Evolutionary conservation across 1,284 basidiomycete species (phyloP), one percentile per base, ranked within the genome.

Genomic region (Vanrija humicola): DNA sequence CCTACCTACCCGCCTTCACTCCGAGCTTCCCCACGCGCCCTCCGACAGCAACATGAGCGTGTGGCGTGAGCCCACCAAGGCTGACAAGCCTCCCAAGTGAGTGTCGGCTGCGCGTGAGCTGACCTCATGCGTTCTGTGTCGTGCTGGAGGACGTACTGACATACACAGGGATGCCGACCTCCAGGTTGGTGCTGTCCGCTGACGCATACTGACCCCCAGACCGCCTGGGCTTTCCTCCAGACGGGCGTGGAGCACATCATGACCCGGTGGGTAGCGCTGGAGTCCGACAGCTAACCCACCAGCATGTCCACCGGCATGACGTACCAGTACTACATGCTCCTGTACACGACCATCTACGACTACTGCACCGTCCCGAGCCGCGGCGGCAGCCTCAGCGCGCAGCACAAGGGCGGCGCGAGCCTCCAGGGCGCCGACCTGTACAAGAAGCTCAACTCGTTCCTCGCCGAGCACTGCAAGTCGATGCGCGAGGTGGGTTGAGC

Each of bases 371-470:
- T 65, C 19, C 53, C 59, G 28, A 57, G 47, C 43, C 50, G 54
- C 42, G 43, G 47, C 15, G 46, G 52, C 14, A 46, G 62, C 19
- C 68, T 69, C 38, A 56, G 59, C 43, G 46, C 63, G 2, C 54
- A 47, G 15, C 48, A 61, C 19, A 55, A 75, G 88, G 89, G 87
- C 62, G 93, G 94, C 60, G 92, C 94, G 54, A 94, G 92, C 79
- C 79, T 97, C 64, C 93, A 97, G 82, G 94, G 94, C 54, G 87
- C 91, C 25, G 93, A 97, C 81, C 79, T 97, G 60, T 97, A 98
- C 77, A 88, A 87, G 70, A 88, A 90, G 70, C 82, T 98, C 64
- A 88, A 87, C 64, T 79, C 82, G 48, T 97, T 94, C 80, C 89
- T 96, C 68, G 81, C 87, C 38, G 77, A 80, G 7, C 94, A 94